Evolutionary conservation across 257 asterid genomes (phyloP).

Genomic region (Solanum tarijense): DNA sequence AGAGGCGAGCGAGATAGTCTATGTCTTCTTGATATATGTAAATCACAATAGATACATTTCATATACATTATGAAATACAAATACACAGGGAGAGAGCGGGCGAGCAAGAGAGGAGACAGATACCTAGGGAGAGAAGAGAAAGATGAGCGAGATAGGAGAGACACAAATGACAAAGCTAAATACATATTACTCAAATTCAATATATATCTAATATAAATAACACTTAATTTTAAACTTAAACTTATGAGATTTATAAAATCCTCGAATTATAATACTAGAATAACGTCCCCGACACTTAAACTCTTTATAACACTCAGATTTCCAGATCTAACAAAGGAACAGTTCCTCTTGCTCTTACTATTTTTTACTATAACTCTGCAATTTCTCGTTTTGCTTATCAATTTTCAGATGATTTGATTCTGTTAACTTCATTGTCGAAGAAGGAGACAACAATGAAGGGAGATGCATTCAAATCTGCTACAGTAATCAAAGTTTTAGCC

Average conservation of each 20-base stretch:
- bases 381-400: not conserved
- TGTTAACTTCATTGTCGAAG: not conserved
- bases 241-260: not conserved
- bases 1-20: not conserved
- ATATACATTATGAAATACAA: no score
- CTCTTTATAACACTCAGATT: not conserved
- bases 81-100: not conserved
- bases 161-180: fast-evolving
- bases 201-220: no score
- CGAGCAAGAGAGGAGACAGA: no score
- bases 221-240: no score
- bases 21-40: no score
- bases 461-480: slow-evolving; percentile 41
- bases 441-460: slow-evolving; percentile 24
- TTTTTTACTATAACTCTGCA: not conserved
- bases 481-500: slow-evolving; percentile 31
- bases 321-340: not conserved
- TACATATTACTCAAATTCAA: fast-evolving
- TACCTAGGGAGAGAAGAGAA: no score
- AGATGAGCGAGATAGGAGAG: no score
- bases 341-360: not conserved
- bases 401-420: not conserved
- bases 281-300: not conserved
- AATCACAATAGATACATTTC: not conserved
- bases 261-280: not conserved